Evolutionary conservation across 495 filamentous ascomycete species (phyloP).

Genomic region (Xylaria longipes): DNA sequence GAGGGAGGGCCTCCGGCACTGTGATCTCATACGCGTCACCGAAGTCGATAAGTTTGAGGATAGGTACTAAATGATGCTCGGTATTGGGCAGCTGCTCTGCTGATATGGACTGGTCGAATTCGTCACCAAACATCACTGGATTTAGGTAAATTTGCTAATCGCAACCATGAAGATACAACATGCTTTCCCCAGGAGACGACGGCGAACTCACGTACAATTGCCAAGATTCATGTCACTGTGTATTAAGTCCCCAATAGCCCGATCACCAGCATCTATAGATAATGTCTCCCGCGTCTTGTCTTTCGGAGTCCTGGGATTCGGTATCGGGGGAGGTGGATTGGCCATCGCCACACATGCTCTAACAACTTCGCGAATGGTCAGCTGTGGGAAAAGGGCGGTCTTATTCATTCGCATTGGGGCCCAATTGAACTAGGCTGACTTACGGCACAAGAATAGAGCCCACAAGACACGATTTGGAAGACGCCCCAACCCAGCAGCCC

Average conservation of each 20-base stretch:
- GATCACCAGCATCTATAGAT: background rate
- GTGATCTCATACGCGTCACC: background rate
- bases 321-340: background rate
- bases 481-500: background rate
- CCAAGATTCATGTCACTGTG: constrained; percentile 8
- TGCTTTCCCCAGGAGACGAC: background rate
- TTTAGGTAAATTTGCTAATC: background rate
- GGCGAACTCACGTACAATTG: background rate
- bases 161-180: background rate
- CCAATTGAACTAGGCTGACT: background rate
- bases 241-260: background rate
- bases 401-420: background rate
- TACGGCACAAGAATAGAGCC: constrained; percentile 1
- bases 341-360: constrained; percentile 4
- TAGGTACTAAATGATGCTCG: background rate
- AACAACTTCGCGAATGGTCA: background rate
- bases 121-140: background rate
- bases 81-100: too few species aligned
- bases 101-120: background rate
- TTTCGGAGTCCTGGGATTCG: background rate
- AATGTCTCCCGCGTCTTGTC: background rate
- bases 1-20: background rate
- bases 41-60: constrained; percentile 12
- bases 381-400: background rate
- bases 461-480: constrained; percentile 1